Evolutionary conservation across 2,329 filamentous ascomycete species (phyloP), one percentile per base, ranked within the genome.

Genomic region (Microdochium paspali): DNA sequence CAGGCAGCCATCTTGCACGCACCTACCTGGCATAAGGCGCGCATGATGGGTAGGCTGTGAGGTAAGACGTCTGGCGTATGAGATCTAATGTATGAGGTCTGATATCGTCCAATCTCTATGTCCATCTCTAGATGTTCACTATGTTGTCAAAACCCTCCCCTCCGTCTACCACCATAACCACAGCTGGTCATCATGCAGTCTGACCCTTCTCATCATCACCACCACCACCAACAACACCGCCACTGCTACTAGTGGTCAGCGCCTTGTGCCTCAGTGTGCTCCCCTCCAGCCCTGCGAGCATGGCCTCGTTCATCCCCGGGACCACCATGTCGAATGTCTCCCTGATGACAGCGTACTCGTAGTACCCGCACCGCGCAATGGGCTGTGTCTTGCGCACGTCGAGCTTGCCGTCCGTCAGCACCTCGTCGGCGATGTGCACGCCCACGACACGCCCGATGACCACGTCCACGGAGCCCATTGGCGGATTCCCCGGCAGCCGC

Each of bases 321-420:
- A 74, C 69, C 3, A 65, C 60, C 79, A 82, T 82, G 44, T 82
- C 77, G 61, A 82, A 82, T 1, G 73, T 72, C 21, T 77, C 70
- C 46, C 64, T 63, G 2, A 82, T 65, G 10, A 77, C 74, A 1
- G 73, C 66, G 62, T 82, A 82, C 57, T 81, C 67, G 55, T 74
- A 76, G 57, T 82, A 82, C 15, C 78, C 78, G 56, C 73, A 80
- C 24, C 79, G 61, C 6, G 77, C 79, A 61, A 82, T 81, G 3
- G 78, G 78, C 62, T 70, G 64, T 21, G 73, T 77, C 62, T 80
- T 80, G 2, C 54, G 59, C 2, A 82, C 60, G 65, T 82, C 77
- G 32, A 82, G 56, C 47, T 69, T 68, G 0, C 77, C 76, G 51
- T 77, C 64, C 3, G 74, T 79, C 52, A 82, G 52, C 1, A 76